Conservation (phyloP, 495 filamentous ascomycete species). For the Penicillium cinerascens region DNA sequence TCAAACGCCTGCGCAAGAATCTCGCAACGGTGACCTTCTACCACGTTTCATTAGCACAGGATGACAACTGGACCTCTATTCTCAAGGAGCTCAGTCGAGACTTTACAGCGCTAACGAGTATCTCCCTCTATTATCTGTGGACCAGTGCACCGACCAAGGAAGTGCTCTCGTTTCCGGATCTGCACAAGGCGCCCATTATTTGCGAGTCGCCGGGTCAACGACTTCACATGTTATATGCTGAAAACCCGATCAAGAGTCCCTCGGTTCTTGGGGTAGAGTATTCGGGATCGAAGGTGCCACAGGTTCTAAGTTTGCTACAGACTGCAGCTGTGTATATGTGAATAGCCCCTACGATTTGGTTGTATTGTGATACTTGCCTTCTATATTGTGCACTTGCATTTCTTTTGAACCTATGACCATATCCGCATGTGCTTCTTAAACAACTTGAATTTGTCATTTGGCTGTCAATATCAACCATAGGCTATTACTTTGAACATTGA, state of each 20-base stretch:
- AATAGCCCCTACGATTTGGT: not conserved
- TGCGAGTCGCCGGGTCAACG: conserved; percentile 7
- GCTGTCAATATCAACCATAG: too few relatives aligned
- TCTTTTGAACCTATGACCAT: not conserved
- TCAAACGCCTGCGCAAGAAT: conserved; percentile 9
- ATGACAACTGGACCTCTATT: conserved; percentile 16
- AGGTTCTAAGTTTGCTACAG: conserved; percentile 18
- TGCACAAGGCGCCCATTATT: conserved; percentile 11
- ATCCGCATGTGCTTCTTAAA: not conserved
- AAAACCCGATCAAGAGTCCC: conserved; percentile 10
- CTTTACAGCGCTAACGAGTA: conserved; percentile 9
- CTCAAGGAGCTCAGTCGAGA: conserved; percentile 11
- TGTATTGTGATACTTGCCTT: not conserved
- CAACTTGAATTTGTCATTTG: too few relatives aligned
- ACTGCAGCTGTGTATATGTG: not conserved
- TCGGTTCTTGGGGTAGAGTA: conserved; percentile 24
- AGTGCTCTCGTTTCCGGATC: conserved; percentile 19
- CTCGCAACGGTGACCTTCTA: conserved; percentile 18
- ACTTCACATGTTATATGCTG: conserved; percentile 21
- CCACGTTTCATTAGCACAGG: conserved; percentile 16
- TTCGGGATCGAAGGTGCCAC: conserved; percentile 20
- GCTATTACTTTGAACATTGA: too few relatives aligned
- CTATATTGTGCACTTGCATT: not conserved
- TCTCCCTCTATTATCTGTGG: conserved; percentile 28
- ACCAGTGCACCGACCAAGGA: conserved; percentile 14